These are phyloP conservation scores for Cyclotella atomus DNA, from an alignment of 108 stramenopile genomes.

Conservation along the genomic window DNA sequence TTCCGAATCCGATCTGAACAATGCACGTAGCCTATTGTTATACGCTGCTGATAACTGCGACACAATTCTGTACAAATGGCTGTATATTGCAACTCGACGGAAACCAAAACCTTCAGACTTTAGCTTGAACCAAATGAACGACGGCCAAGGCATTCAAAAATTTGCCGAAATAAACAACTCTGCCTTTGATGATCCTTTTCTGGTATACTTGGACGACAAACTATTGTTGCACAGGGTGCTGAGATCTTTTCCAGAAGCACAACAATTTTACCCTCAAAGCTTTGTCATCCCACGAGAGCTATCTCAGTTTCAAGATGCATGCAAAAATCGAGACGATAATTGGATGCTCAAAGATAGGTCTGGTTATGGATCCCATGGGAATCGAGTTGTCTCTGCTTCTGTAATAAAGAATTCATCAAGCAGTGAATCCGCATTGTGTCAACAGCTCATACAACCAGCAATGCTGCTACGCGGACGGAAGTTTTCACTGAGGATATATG, in stretches of 20 bases:
- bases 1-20: neutral
- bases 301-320: constrained; percentile 14
- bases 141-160: constrained; percentile 17
- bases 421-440: constrained; percentile 52
- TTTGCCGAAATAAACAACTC: constrained; percentile 61
- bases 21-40: constrained; percentile 9
- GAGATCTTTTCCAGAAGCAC: neutral
- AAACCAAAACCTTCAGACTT: neutral
- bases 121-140: neutral
- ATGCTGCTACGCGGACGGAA: constrained; percentile 56
- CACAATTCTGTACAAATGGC: constrained; percentile 28
- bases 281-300: constrained; percentile 42
- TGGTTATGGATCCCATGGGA: constrained; percentile 86
- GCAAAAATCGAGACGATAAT: constrained; percentile 2
- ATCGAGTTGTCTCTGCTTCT: constrained; percentile 45
- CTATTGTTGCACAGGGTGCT: constrained; percentile 58
- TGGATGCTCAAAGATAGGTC: constrained; percentile 73
- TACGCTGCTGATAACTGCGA: neutral
- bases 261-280: constrained; percentile 50
- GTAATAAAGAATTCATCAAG: constrained; percentile 6
- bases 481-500: constrained; percentile 79
- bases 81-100: constrained; percentile 6
- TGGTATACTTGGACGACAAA: constrained; percentile 73
- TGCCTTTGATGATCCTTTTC: constrained; percentile 70
- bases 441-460: constrained; percentile 70